Conservation (phyloP, 441 rosid species). For the Arabidopsis hybrid region DNA sequence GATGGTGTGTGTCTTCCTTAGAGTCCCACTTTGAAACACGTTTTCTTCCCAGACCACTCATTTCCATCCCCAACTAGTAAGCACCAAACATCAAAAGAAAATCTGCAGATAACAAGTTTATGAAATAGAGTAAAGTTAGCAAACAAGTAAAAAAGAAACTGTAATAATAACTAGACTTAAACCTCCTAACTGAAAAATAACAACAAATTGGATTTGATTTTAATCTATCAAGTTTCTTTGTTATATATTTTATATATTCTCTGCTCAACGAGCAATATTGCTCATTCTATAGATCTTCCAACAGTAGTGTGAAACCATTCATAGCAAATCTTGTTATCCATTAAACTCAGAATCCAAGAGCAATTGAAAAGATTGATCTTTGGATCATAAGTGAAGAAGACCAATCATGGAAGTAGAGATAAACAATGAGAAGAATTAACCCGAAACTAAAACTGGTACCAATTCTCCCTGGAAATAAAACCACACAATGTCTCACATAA, state of each 20-base stretch:
- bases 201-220: too few relatives aligned
- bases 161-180: background rate
- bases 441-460: background rate
- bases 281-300: background rate
- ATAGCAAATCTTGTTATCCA: too few relatives aligned
- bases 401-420: background rate
- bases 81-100: background rate
- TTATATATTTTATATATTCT: too few relatives aligned
- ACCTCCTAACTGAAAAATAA: too few relatives aligned
- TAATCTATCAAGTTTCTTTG: too few relatives aligned
- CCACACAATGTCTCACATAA: background rate
- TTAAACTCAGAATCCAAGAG: background rate
- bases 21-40: slow-evolving; percentile 83
- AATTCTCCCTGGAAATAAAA: background rate
- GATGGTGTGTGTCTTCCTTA: slow-evolving; percentile 52
- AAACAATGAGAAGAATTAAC: slow-evolving; percentile 7
- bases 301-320: background rate
- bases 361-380: background rate
- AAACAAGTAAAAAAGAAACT: background rate
- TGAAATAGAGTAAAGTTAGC: background rate
- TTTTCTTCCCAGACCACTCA: slow-evolving; percentile 74
- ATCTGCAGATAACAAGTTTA: slow-evolving; percentile 24
- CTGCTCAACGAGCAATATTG: too few relatives aligned
- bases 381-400: background rate
- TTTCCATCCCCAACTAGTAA: slow-evolving; percentile 41